These are phyloP conservation scores for Lentinula guzmanii DNA, from an alignment of 768 basidiomycete genomes.

Conservation along the genomic window DNA sequence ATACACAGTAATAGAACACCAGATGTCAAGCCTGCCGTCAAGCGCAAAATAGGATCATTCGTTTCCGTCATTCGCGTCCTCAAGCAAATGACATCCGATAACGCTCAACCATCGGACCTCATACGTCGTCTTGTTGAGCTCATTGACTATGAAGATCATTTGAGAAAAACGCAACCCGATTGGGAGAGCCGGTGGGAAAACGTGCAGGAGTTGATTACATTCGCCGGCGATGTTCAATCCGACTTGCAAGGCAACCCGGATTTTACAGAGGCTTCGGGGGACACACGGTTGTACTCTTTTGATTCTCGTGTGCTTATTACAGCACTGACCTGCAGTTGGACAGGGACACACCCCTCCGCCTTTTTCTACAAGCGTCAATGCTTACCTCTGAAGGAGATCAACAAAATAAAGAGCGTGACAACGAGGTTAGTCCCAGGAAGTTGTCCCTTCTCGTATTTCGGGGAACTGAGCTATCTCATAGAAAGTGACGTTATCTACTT, in stretches of 20 bases:
- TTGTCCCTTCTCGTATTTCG: background rate
- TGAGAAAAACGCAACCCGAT: constrained; percentile 68
- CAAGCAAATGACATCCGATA: constrained; percentile 49
- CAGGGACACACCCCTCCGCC: constrained; percentile 55
- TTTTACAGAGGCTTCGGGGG: background rate
- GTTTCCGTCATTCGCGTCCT: constrained; percentile 49
- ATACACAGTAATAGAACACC: constrained; percentile 57
- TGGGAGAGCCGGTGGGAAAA: constrained; percentile 81
- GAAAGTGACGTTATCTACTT: constrained; percentile 83
- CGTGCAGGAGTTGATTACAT: constrained; percentile 77
- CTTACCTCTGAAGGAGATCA: constrained; percentile 75
- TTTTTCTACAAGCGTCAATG: constrained; percentile 77
- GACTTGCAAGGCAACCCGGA: constrained; percentile 7
- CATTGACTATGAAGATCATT: constrained; percentile 60
- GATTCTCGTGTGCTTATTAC: background rate
- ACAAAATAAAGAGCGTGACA: constrained; percentile 42
- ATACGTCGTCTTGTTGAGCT: constrained; percentile 52
- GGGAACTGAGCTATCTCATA: constrained; percentile 17
- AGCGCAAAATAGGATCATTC: constrained; percentile 56
- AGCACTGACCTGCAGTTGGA: background rate
- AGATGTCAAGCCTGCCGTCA: constrained; percentile 63
- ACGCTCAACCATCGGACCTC: constrained; percentile 54
- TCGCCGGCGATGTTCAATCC: constrained; percentile 49
- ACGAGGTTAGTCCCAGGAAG: constrained; percentile 27
- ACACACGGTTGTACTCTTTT: background rate